These are phyloP conservation scores for Pyricularia pennisetigena DNA, from an alignment of 2,329 filamentous ascomycete genomes.

Conservation along the genomic window DNA sequence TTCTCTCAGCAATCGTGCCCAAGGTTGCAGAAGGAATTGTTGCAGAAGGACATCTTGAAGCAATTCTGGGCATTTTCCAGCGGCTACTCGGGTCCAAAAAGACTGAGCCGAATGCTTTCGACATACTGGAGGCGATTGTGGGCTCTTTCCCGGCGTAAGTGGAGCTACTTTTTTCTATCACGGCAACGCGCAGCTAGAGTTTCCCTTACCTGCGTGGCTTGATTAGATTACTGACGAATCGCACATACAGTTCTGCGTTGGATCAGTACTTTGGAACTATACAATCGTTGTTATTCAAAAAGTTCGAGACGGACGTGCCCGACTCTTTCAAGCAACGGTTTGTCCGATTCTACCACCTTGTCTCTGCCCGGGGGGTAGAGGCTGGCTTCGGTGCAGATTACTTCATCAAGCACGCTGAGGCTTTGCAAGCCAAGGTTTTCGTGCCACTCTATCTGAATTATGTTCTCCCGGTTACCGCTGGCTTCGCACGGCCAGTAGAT, in stretches of 20 bases:
- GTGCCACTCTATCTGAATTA: constrained; percentile 76
- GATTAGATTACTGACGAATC: neutral
- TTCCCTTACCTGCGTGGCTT: neutral
- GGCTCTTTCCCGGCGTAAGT: constrained; percentile 62
- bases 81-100: constrained; percentile 73
- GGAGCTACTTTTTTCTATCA: neutral
- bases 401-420: constrained; percentile 77
- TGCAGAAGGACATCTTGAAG: constrained; percentile 71
- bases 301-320: constrained; percentile 56
- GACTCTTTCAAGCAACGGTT: constrained; percentile 83
- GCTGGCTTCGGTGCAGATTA: constrained; percentile 85
- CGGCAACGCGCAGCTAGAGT: too few relatives aligned
- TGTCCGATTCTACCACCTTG: constrained; percentile 87
- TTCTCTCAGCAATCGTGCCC: constrained; percentile 76
- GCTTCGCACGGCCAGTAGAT: constrained; percentile 77
- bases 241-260: constrained; percentile 43
- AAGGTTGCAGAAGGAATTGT: constrained; percentile 65
- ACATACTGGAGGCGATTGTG: constrained; percentile 76
- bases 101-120: constrained; percentile 79
- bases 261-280: constrained; percentile 73
- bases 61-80: constrained; percentile 92
- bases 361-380: constrained; percentile 64
- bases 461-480: constrained; percentile 81
- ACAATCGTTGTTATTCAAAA: constrained; percentile 70
- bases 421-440: constrained; percentile 72